A percentile compares a stretch with the other conserved stretches of the same genome.
Evolutionary conservation across 2,329 filamentous ascomycete genomes (phyloP).

Genomic region (Metarhizium album): DNA sequence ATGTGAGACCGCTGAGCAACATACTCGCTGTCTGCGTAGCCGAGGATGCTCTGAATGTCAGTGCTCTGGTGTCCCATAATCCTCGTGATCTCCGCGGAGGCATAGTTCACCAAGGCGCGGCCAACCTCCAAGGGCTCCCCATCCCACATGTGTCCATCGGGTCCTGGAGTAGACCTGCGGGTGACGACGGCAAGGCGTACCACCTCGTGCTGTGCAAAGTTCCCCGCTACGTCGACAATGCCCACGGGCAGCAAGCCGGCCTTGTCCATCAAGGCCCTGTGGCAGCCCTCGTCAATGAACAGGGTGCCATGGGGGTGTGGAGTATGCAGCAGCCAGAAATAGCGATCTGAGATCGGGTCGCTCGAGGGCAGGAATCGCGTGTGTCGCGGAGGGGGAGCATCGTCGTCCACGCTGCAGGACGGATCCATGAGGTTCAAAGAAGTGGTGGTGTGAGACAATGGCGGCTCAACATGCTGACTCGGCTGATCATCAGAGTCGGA

Average conservation of each 20-base stretch:
- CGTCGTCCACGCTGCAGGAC: slow-evolving; percentile 13
- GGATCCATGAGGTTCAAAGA: slow-evolving; percentile 27
- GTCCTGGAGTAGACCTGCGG: slow-evolving; percentile 31
- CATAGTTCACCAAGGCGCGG: slow-evolving; percentile 84
- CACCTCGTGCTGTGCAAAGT: slow-evolving; percentile 85
- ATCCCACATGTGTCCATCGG: slow-evolving; percentile 37
- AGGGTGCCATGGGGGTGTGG: slow-evolving; percentile 81
- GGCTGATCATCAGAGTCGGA: slow-evolving; percentile 12
- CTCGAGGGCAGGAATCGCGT: slow-evolving; percentile 83
- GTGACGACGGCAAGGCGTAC: slow-evolving; percentile 77
- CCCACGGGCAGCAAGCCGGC: slow-evolving; percentile 83
- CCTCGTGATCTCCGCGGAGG: slow-evolving; percentile 67
- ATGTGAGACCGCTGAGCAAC: slow-evolving; percentile 83
- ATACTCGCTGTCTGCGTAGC: slow-evolving; percentile 92
- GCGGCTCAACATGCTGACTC: slow-evolving; percentile 7
- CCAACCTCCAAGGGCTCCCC: slow-evolving; percentile 62
- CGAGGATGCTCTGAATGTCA: slow-evolving; percentile 69
- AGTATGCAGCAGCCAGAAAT: slow-evolving; percentile 95
- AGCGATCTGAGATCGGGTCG: slow-evolving; percentile 79
- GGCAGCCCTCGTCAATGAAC: slow-evolving; percentile 87
- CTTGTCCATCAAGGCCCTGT: slow-evolving; percentile 68
- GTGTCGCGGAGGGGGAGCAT: slow-evolving; percentile 49
- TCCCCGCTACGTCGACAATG: slow-evolving; percentile 80
- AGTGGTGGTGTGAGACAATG: slow-evolving; percentile 28
- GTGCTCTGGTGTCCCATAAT: slow-evolving; percentile 78